These are phyloP conservation scores for Wickerhamomyces sp. DNA, from an alignment of 1,139 yeast genomes.

Conservation along the genomic window DNA sequence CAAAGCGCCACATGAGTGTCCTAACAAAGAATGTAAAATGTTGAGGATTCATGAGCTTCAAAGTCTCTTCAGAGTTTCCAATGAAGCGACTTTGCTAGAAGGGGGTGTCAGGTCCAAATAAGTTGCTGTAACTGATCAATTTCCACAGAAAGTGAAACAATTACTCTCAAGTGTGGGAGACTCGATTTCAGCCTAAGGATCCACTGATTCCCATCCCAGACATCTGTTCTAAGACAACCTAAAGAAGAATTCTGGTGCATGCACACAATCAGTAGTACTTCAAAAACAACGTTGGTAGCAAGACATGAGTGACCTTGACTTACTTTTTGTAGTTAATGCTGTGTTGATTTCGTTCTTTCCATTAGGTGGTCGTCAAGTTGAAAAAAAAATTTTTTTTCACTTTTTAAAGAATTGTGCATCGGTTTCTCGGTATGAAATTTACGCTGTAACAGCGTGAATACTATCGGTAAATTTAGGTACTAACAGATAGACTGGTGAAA, in stretches of 20 bases:
- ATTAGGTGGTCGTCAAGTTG: neutral
- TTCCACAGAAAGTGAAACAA: constrained; percentile 16
- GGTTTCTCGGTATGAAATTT: neutral
- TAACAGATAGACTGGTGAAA: too few species aligned
- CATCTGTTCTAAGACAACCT: neutral
- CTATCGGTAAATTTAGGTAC: constrained; percentile 5
- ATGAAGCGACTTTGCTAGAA: constrained; percentile 18
- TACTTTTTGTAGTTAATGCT: too few species aligned
- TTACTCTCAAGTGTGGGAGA: constrained; percentile 13
- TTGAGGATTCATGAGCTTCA: constrained; percentile 35
- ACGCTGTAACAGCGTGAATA: too few species aligned
- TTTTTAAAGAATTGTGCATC: neutral
- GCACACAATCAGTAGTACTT: constrained; percentile 3
- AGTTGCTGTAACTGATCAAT: constrained; percentile 13
- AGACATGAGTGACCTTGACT: too few species aligned
- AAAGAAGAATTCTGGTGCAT: neutral
- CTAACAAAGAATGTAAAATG: constrained; percentile 14
- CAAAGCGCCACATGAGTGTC: constrained; percentile 38
- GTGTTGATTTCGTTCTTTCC: neutral
- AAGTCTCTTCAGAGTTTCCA: too few species aligned
- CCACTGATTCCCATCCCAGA: constrained; percentile 24
- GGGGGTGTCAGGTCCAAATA: constrained; percentile 31
- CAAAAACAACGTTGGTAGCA: constrained; percentile 1
- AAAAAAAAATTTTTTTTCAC: constrained; percentile 1
- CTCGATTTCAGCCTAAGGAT: constrained; percentile 11